Base-by-base conservation (phyloP, 2,329 filamentous ascomycete genomes). In the Blastomyces parvus region DNA sequence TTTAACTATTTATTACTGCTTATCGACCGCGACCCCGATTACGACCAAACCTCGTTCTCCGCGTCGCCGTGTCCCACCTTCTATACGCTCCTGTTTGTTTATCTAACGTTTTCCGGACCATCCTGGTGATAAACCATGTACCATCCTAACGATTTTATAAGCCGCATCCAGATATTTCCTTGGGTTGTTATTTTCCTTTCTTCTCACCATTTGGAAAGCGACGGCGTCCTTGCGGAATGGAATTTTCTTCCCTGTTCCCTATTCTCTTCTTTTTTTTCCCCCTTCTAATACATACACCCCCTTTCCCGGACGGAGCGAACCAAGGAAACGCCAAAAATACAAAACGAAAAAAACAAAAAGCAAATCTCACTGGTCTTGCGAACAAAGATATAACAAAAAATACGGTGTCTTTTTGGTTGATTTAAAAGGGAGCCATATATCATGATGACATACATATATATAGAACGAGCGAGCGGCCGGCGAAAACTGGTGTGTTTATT, bases 381-480 rank as follows among this genome's bases (percentile, higher is more conserved):
- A 62, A 62, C 44, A 59, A 61, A 55, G 46, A 62, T n/a, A n/a
- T n/a, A n/a, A n/a, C n/a, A n/a, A 60, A 60, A 14, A 44, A 44
- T 1, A n/a, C 5, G 2, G 19, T n/a, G 44, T 46, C 44, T 50
- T 14, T 25, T 50, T n/a, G 22, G 3, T 50, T 25, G 5, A 22
- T 25, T 22, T 14, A 3, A 50, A 50, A 13, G 38, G 38, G 38
- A 27, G 4, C 56, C 40, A n/a, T 60, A 38, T 60, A n/a, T n/a
- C 48, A 55, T 60, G 63, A 64, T 66, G 61, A 66, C 63, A 27
- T 60, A 40, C 38, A 40, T 40, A 40, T 30, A 52, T 60, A 66
- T 64, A 66, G 64, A 66, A 62, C 55, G 64, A 66, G 63, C 60
- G 63, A 66, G 58, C 55, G 64, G 64, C 63, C 60, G 63, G 64